Evolutionary conservation across 768 basidiomycete genomes (phyloP).

Genomic region (Serendipita sp.): DNA sequence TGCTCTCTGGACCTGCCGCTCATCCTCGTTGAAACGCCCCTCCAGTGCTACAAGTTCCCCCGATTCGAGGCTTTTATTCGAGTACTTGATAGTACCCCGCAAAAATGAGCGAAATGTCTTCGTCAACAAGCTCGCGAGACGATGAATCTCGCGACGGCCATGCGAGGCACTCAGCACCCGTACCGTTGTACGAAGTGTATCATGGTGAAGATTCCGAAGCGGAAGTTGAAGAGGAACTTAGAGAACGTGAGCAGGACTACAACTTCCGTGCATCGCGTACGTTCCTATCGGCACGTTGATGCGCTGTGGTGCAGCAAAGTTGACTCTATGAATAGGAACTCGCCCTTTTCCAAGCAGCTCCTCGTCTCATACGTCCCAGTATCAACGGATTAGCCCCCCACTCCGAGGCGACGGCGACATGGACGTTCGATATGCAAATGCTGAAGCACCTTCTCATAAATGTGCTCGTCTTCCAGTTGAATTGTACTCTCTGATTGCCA

Average conservation of each 20-base stretch:
- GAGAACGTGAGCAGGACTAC: constrained; percentile 1
- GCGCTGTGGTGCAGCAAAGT: not conserved
- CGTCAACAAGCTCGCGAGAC: not conserved
- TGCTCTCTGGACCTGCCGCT: no score
- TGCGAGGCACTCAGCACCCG: not conserved
- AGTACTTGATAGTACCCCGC: not conserved
- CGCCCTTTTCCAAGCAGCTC: constrained; percentile 1
- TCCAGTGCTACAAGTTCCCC: not conserved
- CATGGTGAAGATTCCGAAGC: constrained; percentile 4
- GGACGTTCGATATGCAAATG: not conserved
- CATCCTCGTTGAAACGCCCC: not conserved
- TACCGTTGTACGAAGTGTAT: not conserved
- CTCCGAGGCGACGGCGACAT: not conserved
- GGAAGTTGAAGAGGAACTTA: not conserved
- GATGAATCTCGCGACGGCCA: not conserved
- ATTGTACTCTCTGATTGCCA: not conserved
- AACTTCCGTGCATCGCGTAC: constrained; percentile 3
- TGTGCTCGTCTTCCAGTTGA: not conserved
- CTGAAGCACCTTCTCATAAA: not conserved
- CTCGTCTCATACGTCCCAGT: not conserved
- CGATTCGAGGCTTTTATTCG: not conserved
- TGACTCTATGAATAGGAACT: not conserved
- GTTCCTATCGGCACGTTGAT: not conserved
- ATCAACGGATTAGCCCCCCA: not conserved
- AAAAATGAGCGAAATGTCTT: not conserved